Evolutionary conservation across 495 filamentous ascomycete genomes (phyloP).

Genomic region (Emericellopsis terricola): DNA sequence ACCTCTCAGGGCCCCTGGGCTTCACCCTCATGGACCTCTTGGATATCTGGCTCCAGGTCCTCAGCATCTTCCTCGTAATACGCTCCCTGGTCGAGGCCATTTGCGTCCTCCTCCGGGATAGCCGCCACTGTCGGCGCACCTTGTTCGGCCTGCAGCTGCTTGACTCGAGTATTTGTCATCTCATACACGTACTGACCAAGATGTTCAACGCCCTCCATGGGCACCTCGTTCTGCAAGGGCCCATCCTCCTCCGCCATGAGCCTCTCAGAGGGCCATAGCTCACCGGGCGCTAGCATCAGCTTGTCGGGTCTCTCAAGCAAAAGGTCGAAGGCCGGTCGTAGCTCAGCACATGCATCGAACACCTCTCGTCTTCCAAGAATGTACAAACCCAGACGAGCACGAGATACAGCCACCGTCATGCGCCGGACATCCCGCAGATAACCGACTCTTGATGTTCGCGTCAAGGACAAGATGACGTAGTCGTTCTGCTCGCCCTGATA

Average conservation of each 20-base stretch:
- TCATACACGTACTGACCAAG: conserved; percentile 93
- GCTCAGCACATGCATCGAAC: conserved; percentile 77
- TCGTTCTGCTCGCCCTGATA: conserved; percentile 99
- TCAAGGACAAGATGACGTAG: conserved; percentile 85
- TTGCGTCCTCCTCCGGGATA: conserved; percentile 20
- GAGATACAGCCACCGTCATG: conserved; percentile 90
- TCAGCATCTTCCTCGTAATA: conserved; percentile 25
- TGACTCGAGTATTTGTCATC: conserved; percentile 76
- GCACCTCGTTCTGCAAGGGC: conserved; percentile 26
- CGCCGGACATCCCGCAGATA: conserved; percentile 89
- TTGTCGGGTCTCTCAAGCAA: conserved; percentile 59
- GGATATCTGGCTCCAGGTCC: conserved; percentile 1
- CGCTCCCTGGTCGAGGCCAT: conserved; percentile 14
- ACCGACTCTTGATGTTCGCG: conserved; percentile 74
- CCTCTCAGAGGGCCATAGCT: conserved; percentile 63
- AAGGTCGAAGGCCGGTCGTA: conserved; percentile 65
- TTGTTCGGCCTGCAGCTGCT: conserved; percentile 22
- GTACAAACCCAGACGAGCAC: conserved; percentile 82
- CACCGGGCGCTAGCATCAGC: conserved; percentile 60
- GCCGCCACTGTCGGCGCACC: conserved; percentile 13
- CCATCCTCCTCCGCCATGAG: conserved; percentile 37
- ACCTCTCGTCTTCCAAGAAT: conserved; percentile 80
- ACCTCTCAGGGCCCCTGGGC: not conserved
- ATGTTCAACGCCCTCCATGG: conserved; percentile 87
- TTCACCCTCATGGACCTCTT: conserved; percentile 1